Evolutionary conservation across 306 rosid genomes (phyloP).

Genomic region (Vigna reflexopilosa): DNA sequence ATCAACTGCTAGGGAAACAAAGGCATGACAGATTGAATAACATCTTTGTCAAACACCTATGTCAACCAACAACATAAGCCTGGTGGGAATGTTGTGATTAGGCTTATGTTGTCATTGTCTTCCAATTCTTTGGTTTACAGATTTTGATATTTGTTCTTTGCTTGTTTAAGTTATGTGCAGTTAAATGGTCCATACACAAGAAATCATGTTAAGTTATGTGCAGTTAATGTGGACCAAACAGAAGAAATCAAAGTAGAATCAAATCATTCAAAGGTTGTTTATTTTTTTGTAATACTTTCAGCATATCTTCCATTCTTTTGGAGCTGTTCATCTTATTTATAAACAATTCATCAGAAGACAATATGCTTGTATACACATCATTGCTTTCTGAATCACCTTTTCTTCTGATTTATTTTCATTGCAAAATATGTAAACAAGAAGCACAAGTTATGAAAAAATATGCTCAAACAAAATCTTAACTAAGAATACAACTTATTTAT

Average conservation of each 20-base stretch:
- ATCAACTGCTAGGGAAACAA: constrained; percentile 74
- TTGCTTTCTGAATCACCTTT: constrained; percentile 5
- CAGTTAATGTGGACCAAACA: constrained; percentile 49
- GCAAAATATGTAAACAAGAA: background rate
- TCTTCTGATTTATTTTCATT: constrained; percentile 11
- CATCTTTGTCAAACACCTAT: constrained; percentile 29
- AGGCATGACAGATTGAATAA: constrained; percentile 31
- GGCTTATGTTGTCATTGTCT: constrained; percentile 18
- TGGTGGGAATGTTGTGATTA: constrained; percentile 22
- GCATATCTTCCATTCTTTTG: constrained; percentile 35
- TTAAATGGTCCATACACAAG: constrained; percentile 43
- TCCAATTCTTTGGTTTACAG: constrained; percentile 36
- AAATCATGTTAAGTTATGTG: constrained; percentile 48
- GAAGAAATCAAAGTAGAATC: constrained; percentile 44
- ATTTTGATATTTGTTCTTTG: constrained; percentile 34
- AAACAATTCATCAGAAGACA: constrained; percentile 36
- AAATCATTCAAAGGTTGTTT: constrained; percentile 40
- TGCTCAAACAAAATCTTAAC: no score
- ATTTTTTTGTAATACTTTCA: constrained; percentile 44
- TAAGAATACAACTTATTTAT: no score
- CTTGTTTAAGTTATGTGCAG: constrained; percentile 50
- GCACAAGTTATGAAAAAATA: no score
- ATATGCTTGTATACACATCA: constrained; percentile 30
- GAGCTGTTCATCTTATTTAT: constrained; percentile 37
- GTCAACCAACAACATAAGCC: constrained; percentile 32